Evolutionary conservation across 2,329 filamentous ascomycete species (phyloP), one percentile per base, ranked within the genome.

Genomic region (Fusarium subtropicale): DNA sequence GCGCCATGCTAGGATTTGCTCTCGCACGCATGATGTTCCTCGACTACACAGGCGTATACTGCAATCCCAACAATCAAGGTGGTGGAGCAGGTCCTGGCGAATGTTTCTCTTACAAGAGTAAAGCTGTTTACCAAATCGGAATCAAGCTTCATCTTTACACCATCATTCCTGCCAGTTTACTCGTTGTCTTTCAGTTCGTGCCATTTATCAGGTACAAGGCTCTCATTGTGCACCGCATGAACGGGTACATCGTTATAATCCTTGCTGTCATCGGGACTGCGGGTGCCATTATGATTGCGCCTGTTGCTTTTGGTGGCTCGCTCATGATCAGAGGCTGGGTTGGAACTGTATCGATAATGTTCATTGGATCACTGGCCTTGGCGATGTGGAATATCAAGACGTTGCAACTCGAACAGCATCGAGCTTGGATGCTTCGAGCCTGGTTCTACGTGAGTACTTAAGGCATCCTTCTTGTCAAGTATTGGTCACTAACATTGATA

Each of bases 361-460:
- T 85, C 1, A 73, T 83, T 0, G 71, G 75, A 3, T 78, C 81
- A 7, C 71, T 87, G 15, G 66, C 73, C 0, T 64, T 89, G 36
- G 84, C 87, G 1, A 83, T 83, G 31, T 79, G 84, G 73, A 89
- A 89, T 62, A 84, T 90, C 75, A 88, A 86, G 74, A 77, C 80
- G 2, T 73, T 90, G 4, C 87, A 90, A 71, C 87, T 91, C 46
- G 86, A 89, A 39, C 84, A 90, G 70, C 88, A 90, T 60, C 82
- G 88, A 1, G 85, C 85, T 7, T 90, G 87, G 87, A 90, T 90
- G 87, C 73, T 90, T 20, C 76, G 88, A 1, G 53, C 64, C 5
- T 68, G 64, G 64, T 67, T 68, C 22, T 67, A 64, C 5, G 63
- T 67, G 46, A 26, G 63, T 46, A 5, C 12, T 5, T 0, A 6